Conservation (phyloP, 257 asterid genomes). For the Coffea eugenioides region DNA sequence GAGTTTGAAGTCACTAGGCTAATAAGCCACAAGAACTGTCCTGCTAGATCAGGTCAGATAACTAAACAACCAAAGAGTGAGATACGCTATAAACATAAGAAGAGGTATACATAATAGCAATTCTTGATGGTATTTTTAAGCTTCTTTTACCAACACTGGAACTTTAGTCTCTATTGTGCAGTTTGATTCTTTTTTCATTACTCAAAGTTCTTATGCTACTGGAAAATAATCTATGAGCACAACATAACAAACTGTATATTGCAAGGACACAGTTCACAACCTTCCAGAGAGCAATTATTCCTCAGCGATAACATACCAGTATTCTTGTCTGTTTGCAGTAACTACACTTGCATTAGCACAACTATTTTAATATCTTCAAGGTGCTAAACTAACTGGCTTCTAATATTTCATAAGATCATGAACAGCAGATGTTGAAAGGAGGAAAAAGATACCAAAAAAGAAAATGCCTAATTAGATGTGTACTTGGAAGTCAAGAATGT, state of each 20-base stretch:
- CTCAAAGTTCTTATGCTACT: not conserved
- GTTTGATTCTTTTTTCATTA: too few species aligned
- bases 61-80: not conserved
- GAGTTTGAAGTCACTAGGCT: not conserved
- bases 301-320: not conserved
- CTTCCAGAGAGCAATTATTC: not conserved
- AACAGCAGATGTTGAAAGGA: not conserved
- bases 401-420: not conserved
- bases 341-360: conserved; percentile 1
- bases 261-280: not conserved
- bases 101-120: not conserved
- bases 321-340: not conserved
- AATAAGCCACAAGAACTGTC: not conserved
- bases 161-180: not conserved
- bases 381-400: not conserved
- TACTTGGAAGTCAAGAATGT: not conserved
- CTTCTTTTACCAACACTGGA: not conserved
- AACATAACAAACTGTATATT: not conserved
- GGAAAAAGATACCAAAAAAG: not conserved
- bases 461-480: not conserved
- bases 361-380: not conserved
- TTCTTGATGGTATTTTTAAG: not conserved
- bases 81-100: not conserved
- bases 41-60: not conserved
- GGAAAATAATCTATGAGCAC: not conserved